Evolutionary conservation across 2,329 filamentous ascomycete species (phyloP).

Genomic region (Escovopsis sp.): DNA sequence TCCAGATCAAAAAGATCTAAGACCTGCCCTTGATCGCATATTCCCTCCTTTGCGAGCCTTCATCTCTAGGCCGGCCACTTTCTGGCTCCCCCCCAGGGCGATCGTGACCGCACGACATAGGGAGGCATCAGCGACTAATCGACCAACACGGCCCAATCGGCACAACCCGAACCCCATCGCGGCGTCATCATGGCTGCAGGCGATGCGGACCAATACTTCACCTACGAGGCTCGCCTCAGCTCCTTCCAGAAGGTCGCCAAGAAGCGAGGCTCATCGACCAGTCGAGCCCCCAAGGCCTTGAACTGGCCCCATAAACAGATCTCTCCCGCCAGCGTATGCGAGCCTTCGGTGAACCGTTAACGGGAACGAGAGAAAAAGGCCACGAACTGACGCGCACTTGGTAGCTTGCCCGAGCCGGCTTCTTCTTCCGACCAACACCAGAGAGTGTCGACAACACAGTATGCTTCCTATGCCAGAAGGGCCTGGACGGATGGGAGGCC

Average conservation of each 20-base stretch:
- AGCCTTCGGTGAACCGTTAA: background rate
- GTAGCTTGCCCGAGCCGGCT: constrained; percentile 79
- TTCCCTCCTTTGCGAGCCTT: too few relatives aligned
- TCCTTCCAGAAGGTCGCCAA: constrained; percentile 61
- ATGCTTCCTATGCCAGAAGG: constrained; percentile 76
- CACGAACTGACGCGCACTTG: constrained; percentile 10
- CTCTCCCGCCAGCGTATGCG: constrained; percentile 16
- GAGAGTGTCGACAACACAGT: constrained; percentile 73
- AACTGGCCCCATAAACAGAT: constrained; percentile 60
- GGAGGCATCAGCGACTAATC: too few relatives aligned
- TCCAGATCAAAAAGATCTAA: too few relatives aligned
- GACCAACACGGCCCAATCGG: too few relatives aligned
- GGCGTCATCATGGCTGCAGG: background rate
- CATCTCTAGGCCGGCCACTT: too few relatives aligned
- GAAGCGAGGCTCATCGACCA: constrained; percentile 52
- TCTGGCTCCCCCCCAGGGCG: too few relatives aligned
- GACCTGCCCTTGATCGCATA: too few relatives aligned
- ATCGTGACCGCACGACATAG: too few relatives aligned
- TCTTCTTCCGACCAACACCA: constrained; percentile 69
- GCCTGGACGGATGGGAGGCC: constrained; percentile 83
- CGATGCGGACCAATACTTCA: constrained; percentile 33
- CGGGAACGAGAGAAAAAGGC: background rate
- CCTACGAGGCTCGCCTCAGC: constrained; percentile 61
- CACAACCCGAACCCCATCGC: too few relatives aligned
- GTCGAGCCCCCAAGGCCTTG: constrained; percentile 34